Evolutionary conservation across 2,329 filamentous ascomycete species (phyloP), one percentile per base, ranked within the genome.

Genomic region (Aspergillus felis): DNA sequence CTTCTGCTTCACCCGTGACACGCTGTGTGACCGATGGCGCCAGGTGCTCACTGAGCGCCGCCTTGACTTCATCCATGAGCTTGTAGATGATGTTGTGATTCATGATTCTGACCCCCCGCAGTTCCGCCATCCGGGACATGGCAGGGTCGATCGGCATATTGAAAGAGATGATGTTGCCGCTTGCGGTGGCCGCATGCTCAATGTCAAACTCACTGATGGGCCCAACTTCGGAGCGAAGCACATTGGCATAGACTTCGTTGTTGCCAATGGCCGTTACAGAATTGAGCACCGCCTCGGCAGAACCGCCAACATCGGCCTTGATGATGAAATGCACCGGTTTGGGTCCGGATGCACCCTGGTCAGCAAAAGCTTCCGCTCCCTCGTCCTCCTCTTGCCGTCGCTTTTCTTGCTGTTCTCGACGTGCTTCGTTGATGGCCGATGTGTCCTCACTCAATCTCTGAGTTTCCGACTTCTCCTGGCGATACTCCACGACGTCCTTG

Each of bases 271-370:
- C 85, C 59, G 86, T 79, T 57, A 99, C 82, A 8, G 88, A 87
- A 51, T 90, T 88, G 59, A 87, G 81, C 2, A 97, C 89, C 2
- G 94, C 94, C 78, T 99, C 94, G 0, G 92, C 92, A 0, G 93
- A 97, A 41, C 94, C 94, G 60, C 89, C 90, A 20, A 97, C 94
- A 67, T 99, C 94, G 54, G 88, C 92, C 75, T 95, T 96, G 77
- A 99, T 81, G 57, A 94, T 85, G 74, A 97, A 94, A 66, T 89
- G 89, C 50, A 96, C 82, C 17, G 82, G 77, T 59, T 81, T 78
- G 14, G 82, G 80, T 0, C 82, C 81, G 29, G 75, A 70, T 1
- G 72, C 55, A 22, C 67, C 68, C 52, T 82, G 74, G 35, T 73
- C 66, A 14, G 69, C 64, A 2, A 64, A 57, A 2, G 65, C 60